These are phyloP conservation scores for Takashimella tepidaria DNA, from an alignment of 1,284 basidiomycete genomes.

Conservation along the genomic window DNA sequence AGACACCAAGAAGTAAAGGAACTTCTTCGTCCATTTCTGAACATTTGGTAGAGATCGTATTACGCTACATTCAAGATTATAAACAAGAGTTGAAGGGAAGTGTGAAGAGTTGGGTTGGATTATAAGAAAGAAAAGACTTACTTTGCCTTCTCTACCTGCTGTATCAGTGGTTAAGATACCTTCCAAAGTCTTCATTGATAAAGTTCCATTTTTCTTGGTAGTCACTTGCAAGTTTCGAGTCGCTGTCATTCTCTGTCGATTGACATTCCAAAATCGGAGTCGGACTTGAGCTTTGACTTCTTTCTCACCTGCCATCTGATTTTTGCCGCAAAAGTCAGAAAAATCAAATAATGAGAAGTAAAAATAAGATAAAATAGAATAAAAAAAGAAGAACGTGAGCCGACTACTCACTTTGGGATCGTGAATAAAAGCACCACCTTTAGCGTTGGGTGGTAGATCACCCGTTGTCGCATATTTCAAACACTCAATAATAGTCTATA, in stretches of 20 bases:
- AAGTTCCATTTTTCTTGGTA: slow-evolving; percentile 75
- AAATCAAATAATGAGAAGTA: slow-evolving; percentile 1
- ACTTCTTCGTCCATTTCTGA: slow-evolving; percentile 95
- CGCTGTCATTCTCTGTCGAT: slow-evolving; percentile 82
- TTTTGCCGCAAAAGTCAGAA: background rate
- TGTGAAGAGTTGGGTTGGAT: background rate
- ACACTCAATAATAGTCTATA: slow-evolving; percentile 90
- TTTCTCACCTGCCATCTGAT: slow-evolving; percentile 88
- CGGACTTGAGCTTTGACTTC: slow-evolving; percentile 98
- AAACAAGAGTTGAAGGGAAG: background rate
- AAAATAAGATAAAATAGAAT: background rate
- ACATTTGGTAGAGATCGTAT: slow-evolving; percentile 88
- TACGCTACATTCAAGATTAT: slow-evolving; percentile 55
- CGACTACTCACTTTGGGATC: slow-evolving; percentile 72
- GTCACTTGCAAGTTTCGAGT: slow-evolving; percentile 90
- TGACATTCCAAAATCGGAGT: slow-evolving; percentile 84
- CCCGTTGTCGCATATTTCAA: slow-evolving; percentile 98
- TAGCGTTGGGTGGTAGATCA: slow-evolving; percentile 94
- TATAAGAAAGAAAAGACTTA: slow-evolving; percentile 34
- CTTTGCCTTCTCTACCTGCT: slow-evolving; percentile 68
- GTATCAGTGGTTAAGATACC: slow-evolving; percentile 76
- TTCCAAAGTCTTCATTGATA: slow-evolving; percentile 98
- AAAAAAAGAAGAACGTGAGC: background rate
- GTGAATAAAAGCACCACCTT: slow-evolving; percentile 95
- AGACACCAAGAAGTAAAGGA: slow-evolving; percentile 87